Base-by-base conservation (phyloP, 176 grass and related monocot species). In the Guadua angustifolia region DNA sequence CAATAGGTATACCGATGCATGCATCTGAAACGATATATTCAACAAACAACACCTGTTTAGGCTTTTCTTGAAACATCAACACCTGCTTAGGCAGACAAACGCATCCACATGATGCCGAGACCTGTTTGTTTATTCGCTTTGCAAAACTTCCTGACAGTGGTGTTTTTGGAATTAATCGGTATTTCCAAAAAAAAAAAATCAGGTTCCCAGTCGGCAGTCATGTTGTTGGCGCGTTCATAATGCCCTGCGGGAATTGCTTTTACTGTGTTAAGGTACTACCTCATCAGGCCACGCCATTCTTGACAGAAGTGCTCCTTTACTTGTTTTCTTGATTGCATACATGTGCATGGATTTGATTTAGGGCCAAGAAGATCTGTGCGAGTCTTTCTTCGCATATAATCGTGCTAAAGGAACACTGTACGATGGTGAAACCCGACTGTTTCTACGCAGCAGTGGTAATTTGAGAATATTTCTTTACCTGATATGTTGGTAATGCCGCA, bases 221-320 rank as follows among this genome's bases (percentile, higher is more conserved):
- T 71, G 95, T 98, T 21, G 95, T 98, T 26, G 95, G 95, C 46
- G 95, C 95, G 5, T 98, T 98, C 60, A 98, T 98, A 90, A 98
- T 98, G 95, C 95, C 95, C 50, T 98, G 95, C 51, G 95, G 95
- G 45, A 98, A 98, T 77, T 98, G 95, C 87, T 93, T 95, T 81
- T 90, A 94, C 83, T 98, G 96, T 87, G 91, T 98, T 29, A 98
- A 98, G 91, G 96, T 95, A 63, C 19, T 69, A 2, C 17, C 29
- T 69, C 52, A 59, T 71, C 47, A 21, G 60, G 32, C 15, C 13
- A 51, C 9, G 25, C 15, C 5, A 74, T 58, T 35, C 14, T 74
- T 68, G 62, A 36, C 66, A 7, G 8, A 79, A 49, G 0, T 78
- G 7, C 62, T 19, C 26, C 16, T 19, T 59, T 13, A 17, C 9